Percentiles rank a stretch among this genome's conserved stretches.
Conservation (phyloP, 2,329 filamentous ascomycete species). For the Lasiodiplodia theobromae region DNA sequence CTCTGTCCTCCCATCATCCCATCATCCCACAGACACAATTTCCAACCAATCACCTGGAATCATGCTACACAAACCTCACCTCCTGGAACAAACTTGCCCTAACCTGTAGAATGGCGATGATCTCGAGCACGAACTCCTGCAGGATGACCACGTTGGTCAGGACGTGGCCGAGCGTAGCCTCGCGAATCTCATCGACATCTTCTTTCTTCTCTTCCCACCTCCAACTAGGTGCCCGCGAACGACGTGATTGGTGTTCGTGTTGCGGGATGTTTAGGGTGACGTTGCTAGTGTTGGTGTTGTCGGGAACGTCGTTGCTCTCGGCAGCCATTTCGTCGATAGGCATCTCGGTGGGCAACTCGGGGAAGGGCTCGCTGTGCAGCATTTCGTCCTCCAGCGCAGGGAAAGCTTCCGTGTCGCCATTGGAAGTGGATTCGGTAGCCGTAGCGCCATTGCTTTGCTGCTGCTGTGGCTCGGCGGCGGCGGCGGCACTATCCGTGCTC, state of each 20-base stretch:
- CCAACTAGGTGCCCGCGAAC: background rate
- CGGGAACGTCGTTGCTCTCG: background rate
- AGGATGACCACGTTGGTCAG: constrained; percentile 59
- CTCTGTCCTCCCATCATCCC: background rate
- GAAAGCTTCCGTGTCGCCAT: constrained; percentile 22
- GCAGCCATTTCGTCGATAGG: background rate
- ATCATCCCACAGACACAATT: too few relatives aligned
- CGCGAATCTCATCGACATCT: constrained; percentile 38
- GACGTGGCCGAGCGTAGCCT: constrained; percentile 57
- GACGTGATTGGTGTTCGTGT: background rate
- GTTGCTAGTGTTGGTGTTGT: background rate
- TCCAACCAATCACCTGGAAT: too few relatives aligned
- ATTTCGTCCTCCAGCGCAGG: background rate
- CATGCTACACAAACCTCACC: constrained; percentile 44
- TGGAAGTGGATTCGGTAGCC: constrained; percentile 23
- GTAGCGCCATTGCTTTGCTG: constrained; percentile 23
- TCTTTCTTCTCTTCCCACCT: constrained; percentile 28
- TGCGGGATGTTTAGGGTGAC: background rate
- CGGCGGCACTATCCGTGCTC: background rate
- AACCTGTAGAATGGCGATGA: constrained; percentile 57
- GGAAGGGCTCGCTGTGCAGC: background rate
- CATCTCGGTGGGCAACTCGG: background rate
- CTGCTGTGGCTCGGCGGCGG: background rate
- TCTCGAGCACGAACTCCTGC: constrained; percentile 59
- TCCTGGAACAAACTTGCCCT: constrained; percentile 57